phyloP scores from a whole-genome alignment of 2,329 filamentous ascomycete species.

The Colletotrichum sidae region DNA sequence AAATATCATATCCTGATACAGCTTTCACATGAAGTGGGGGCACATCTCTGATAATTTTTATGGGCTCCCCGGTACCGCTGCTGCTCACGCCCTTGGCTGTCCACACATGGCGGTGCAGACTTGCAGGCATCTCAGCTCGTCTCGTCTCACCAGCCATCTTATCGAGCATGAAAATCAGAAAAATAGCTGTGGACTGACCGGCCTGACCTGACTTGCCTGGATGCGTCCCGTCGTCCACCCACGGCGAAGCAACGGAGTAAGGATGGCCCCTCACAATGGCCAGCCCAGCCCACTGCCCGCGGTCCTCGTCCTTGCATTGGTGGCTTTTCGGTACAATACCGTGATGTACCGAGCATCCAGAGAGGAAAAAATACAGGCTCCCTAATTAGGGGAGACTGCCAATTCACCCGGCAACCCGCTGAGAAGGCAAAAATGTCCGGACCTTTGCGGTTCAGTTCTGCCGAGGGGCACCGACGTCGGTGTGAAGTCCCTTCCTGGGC shows the following conservation, averaged over 20 bases:
- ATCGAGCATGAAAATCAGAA: constrained; percentile 12
- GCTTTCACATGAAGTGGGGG: constrained; percentile 35
- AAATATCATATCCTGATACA: constrained; percentile 21
- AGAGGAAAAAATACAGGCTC: not conserved
- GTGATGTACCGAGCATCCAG: too few relatives aligned
- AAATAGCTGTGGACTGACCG: constrained; percentile 24
- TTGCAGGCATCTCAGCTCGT: constrained; percentile 17
- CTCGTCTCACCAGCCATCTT: not conserved
- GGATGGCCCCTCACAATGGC: constrained; percentile 20
- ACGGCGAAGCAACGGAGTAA: too few relatives aligned
- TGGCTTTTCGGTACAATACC: constrained; percentile 19
- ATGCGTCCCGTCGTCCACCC: constrained; percentile 7
- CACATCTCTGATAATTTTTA: constrained; percentile 11
- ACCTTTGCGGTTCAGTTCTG: not conserved
- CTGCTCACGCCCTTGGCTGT: constrained; percentile 20
- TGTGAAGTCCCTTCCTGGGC: not conserved
- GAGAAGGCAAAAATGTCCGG: constrained; percentile 24
- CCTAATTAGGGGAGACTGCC: not conserved
- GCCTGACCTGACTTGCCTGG: constrained; percentile 8
- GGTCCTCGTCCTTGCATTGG: constrained; percentile 29
- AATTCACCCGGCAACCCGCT: constrained; percentile 31
- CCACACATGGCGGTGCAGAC: constrained; percentile 9
- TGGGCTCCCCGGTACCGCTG: constrained; percentile 26
- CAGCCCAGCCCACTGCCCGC: constrained; percentile 15
- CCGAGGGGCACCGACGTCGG: constrained; percentile 26